These are phyloP conservation scores for Phialocephala sp. DNA, from an alignment of 2,329 filamentous ascomycete genomes.

Conservation along the genomic window DNA sequence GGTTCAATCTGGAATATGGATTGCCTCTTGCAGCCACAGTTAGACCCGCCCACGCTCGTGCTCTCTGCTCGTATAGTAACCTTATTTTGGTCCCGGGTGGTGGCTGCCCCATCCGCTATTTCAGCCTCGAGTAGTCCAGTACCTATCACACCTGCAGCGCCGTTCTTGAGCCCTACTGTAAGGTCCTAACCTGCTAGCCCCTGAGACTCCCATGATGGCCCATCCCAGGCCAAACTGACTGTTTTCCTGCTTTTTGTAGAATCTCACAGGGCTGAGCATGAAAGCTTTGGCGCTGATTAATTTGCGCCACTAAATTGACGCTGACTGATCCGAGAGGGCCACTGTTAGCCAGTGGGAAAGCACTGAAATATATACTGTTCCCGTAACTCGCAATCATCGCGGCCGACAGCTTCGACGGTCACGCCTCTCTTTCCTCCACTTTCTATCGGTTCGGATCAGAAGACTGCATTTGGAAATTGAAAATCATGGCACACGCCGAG, in stretches of 20 bases:
- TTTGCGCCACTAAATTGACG: slow-evolving; percentile 12
- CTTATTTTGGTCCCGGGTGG: slow-evolving; percentile 4
- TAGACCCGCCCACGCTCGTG: neutral
- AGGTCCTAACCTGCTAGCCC: neutral
- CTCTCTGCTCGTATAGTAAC: slow-evolving; percentile 6
- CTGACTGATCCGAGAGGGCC: slow-evolving; percentile 3
- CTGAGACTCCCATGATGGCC: neutral
- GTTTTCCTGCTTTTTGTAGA: neutral
- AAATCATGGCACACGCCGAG: slow-evolving; percentile 16
- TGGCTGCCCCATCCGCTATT: slow-evolving; percentile 2
- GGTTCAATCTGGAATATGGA: neutral
- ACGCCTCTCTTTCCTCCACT: neutral
- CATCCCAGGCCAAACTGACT: neutral
- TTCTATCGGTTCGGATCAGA: neutral
- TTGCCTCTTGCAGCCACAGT: neutral
- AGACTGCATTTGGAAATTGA: slow-evolving; percentile 7
- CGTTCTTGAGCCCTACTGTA: neutral
- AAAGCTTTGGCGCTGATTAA: slow-evolving; percentile 14
- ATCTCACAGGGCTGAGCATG: slow-evolving; percentile 5
- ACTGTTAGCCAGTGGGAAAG: neutral
- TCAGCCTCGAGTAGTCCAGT: slow-evolving; percentile 6
- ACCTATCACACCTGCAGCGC: neutral
- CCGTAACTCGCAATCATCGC: slow-evolving; percentile 6
- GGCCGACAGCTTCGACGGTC: neutral
- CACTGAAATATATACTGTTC: slow-evolving; percentile 17